These are phyloP conservation scores for Emydomyces testavorans DNA, from an alignment of 2,329 filamentous ascomycete genomes.

Conservation along the genomic window DNA sequence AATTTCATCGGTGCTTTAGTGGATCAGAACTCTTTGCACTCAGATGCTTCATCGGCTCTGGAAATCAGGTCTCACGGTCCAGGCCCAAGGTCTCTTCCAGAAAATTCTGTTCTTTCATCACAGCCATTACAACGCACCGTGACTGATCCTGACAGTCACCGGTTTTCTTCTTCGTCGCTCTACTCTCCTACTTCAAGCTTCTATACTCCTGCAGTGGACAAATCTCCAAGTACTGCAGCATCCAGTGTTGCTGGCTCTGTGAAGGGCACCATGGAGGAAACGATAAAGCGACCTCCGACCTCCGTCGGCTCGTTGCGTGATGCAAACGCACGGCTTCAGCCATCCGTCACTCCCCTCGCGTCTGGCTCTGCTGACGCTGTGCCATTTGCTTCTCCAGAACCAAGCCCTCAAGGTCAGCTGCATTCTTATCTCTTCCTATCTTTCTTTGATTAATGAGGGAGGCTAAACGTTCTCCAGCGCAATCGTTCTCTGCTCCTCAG, in stretches of 20 bases:
- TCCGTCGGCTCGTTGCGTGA: background rate
- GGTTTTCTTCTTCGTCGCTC: conserved; percentile 61
- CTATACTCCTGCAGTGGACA: conserved; percentile 18
- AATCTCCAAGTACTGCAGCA: conserved; percentile 20
- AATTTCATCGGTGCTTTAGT: background rate
- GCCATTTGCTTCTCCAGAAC: background rate
- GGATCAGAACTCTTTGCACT: background rate
- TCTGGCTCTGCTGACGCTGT: conserved; percentile 1
- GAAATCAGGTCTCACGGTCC: background rate
- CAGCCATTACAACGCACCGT: conserved; percentile 9
- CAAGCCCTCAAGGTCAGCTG: conserved; percentile 10
- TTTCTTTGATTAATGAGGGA: background rate
- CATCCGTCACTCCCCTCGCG: background rate
- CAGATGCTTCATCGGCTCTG: background rate
- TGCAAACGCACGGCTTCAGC: background rate
- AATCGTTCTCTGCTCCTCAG: background rate
- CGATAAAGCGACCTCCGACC: background rate
- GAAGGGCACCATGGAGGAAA: conserved; percentile 18
- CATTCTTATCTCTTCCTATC: background rate
- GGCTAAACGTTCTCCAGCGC: background rate
- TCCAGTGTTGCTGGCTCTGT: conserved; percentile 31
- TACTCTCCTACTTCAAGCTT: conserved; percentile 42
- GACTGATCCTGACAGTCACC: conserved; percentile 42
- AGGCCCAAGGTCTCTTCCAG: conserved; percentile 1
- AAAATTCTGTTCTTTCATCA: conserved; percentile 1